A percentile compares a stretch with the other conserved stretches of the same genome.
Evolutionary conservation across 768 basidiomycete species (phyloP).

Genomic region (Pisolithus tinctorius): DNA sequence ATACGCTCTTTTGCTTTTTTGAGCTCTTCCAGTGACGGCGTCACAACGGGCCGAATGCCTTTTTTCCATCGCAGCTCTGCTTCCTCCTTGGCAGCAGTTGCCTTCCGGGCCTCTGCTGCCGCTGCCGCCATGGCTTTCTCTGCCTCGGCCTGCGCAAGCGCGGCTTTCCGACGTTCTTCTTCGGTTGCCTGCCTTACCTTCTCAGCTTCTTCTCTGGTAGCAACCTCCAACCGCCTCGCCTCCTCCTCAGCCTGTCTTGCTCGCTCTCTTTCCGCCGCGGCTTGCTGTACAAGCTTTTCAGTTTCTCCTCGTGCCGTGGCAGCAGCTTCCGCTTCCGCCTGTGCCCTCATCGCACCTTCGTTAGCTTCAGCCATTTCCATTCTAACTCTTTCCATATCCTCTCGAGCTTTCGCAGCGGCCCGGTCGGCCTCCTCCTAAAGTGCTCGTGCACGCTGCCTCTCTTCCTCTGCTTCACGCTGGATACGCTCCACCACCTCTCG

Average conservation of each 20-base stretch:
- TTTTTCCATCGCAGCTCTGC: constrained; percentile 18
- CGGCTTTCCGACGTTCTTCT: constrained; percentile 15
- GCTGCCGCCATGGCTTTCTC: constrained; percentile 10
- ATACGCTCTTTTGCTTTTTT: constrained; percentile 17
- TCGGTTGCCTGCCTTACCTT: constrained; percentile 6
- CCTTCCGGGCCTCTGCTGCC: constrained; percentile 11
- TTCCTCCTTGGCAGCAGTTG: constrained; percentile 11
- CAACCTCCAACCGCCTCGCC: not conserved
- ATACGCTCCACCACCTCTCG: constrained; percentile 1
- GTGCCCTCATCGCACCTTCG: not conserved
- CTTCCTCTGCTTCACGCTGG: constrained; percentile 1
- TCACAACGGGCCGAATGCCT: constrained; percentile 24
- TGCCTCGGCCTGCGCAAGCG: constrained; percentile 10
- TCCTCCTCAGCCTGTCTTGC: not conserved
- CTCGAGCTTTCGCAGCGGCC: not conserved
- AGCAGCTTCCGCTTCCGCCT: not conserved
- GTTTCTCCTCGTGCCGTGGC: not conserved
- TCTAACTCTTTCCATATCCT: not conserved
- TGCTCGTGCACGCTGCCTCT: not conserved
- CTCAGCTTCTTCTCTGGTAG: not conserved
- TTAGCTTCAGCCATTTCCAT: not conserved
- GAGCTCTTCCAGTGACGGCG: constrained; percentile 23
- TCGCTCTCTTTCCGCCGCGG: not conserved
- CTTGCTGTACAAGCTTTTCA: not conserved
- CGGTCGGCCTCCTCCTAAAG: not conserved